Evolutionary conservation across 2,329 filamentous ascomycete species (phyloP).

Genomic region (Penicillium polonicum): DNA sequence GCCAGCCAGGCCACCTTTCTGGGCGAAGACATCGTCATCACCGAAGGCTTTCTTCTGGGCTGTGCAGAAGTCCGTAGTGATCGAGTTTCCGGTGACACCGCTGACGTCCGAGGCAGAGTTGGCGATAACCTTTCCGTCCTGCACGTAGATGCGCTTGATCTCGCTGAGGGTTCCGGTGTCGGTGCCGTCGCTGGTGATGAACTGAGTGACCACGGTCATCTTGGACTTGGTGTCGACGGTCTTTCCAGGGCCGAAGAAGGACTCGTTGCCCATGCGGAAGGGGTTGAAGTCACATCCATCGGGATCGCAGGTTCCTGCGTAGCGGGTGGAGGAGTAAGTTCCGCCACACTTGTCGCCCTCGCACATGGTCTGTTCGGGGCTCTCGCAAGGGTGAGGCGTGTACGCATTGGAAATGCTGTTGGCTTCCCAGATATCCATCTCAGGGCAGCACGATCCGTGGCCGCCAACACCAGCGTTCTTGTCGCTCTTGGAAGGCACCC

Average conservation of each 20-base stretch:
- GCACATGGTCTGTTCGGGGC: slow-evolving; percentile 53
- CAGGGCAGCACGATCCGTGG: slow-evolving; percentile 63
- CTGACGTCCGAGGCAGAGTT: slow-evolving; percentile 52
- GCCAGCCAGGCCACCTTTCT: slow-evolving; percentile 55
- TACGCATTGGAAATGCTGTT: slow-evolving; percentile 64
- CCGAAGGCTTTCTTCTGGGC: slow-evolving; percentile 57
- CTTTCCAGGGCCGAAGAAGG: slow-evolving; percentile 61
- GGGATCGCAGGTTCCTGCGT: slow-evolving; percentile 63
- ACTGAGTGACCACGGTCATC: slow-evolving; percentile 67
- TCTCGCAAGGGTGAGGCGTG: slow-evolving; percentile 65
- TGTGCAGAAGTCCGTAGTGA: slow-evolving; percentile 60
- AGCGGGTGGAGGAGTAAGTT: slow-evolving; percentile 54
- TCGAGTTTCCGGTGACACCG: slow-evolving; percentile 52
- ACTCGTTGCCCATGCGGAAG: slow-evolving; percentile 63
- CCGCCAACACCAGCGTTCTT: slow-evolving; percentile 54
- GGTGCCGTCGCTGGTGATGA: slow-evolving; percentile 54
- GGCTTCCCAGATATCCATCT: slow-evolving; percentile 71
- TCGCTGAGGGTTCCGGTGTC: slow-evolving; percentile 56
- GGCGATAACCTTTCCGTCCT: slow-evolving; percentile 59
- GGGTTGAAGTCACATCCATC: slow-evolving; percentile 71
- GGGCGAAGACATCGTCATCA: slow-evolving; percentile 54
- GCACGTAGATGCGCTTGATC: slow-evolving; percentile 66
- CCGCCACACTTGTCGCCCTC: slow-evolving; percentile 54
- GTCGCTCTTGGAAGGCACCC: slow-evolving; percentile 54
- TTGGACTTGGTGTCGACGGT: slow-evolving; percentile 60